Evolutionary conservation across 495 filamentous ascomycete species (phyloP).

Genomic region (Neurospora sp.): DNA sequence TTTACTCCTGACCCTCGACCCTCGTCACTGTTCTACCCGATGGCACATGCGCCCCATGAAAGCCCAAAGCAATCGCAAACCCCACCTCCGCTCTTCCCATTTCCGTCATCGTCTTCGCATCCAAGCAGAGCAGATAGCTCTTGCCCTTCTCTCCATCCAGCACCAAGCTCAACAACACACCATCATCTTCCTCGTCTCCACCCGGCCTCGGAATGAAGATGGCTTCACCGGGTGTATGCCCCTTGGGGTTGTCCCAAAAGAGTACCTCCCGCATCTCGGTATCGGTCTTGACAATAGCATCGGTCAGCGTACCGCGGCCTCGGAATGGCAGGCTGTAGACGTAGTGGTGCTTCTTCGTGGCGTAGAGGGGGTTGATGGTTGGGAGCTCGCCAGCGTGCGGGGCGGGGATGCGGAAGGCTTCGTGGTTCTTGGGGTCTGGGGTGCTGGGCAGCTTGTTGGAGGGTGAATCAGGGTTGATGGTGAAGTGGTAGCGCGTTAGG

Average conservation of each 20-base stretch:
- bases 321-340: slow-evolving; percentile 50
- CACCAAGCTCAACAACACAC: slow-evolving; percentile 61
- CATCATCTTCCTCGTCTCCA: slow-evolving; percentile 52
- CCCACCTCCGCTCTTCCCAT: slow-evolving; percentile 55
- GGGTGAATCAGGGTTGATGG: slow-evolving; percentile 1
- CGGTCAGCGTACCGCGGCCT: slow-evolving; percentile 51
- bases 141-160: slow-evolving; percentile 51
- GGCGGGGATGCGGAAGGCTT: slow-evolving; percentile 31
- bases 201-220: slow-evolving; percentile 55
- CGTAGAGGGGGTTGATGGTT: slow-evolving; percentile 51
- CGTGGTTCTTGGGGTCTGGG: not conserved
- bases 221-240: slow-evolving; percentile 63
- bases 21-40: not conserved
- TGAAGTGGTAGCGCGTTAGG: slow-evolving; percentile 39
- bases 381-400: slow-evolving; percentile 50
- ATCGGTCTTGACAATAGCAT: slow-evolving; percentile 63
- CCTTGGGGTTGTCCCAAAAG: slow-evolving; percentile 46
- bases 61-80: slow-evolving; percentile 54
- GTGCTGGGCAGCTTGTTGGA: not conserved
- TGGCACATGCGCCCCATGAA: slow-evolving; percentile 54
- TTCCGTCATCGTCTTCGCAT: slow-evolving; percentile 57
- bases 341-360: slow-evolving; percentile 49
- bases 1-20: not conserved
- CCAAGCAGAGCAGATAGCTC: slow-evolving; percentile 62
- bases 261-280: slow-evolving; percentile 35